Conservation (phyloP, 169 alveolate genomes). For the Plasmodium yoelii region DNA sequence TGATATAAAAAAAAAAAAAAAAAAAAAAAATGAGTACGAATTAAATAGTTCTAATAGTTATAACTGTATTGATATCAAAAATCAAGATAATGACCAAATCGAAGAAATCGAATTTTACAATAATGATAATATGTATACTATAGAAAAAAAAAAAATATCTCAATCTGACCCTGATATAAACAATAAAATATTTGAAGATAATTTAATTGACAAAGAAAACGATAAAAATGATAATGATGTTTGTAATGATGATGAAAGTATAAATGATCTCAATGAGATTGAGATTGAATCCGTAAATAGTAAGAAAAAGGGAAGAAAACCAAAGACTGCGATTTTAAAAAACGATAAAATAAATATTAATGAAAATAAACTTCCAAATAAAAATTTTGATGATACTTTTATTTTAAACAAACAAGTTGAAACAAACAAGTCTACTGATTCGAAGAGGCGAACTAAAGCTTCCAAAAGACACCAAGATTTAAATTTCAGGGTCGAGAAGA, state of each 20-base stretch:
- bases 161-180: no score
- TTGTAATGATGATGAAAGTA: neutral
- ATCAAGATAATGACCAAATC: no score
- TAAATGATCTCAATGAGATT: neutral
- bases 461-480: slow-evolving; percentile 8
- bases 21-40: no score
- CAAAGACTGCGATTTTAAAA: slow-evolving; percentile 24
- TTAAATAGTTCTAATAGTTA: no score
- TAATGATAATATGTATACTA: no score
- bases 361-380: neutral
- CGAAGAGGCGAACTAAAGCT: slow-evolving; percentile 13
- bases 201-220: neutral
- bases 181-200: neutral
- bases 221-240: neutral
- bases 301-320: slow-evolving; percentile 59
- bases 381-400: slow-evolving; percentile 11
- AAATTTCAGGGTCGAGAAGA: slow-evolving; percentile 29
- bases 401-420: slow-evolving; percentile 8
- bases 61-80: no score
- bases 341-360: neutral
- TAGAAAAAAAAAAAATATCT: no score
- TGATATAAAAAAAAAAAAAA: no score
- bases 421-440: neutral
- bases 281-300: neutral
- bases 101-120: no score